Evolutionary conservation across 2,329 filamentous ascomycete species (phyloP).

Genomic region (Teratosphaeria epicoccoides): DNA sequence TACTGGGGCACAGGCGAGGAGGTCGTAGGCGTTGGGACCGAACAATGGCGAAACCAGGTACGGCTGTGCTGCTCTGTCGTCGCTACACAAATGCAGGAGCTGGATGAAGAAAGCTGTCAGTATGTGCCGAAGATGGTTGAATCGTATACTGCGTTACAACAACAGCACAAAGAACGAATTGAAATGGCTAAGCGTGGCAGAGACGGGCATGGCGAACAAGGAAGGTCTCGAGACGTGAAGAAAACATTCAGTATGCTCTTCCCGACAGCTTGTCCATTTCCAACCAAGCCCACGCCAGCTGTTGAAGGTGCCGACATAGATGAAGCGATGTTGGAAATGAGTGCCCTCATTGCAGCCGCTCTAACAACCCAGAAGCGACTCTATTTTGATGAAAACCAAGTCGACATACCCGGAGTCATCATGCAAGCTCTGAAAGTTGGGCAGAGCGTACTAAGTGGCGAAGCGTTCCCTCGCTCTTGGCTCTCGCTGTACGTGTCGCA

Average conservation of each 20-base stretch:
- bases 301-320: constrained; percentile 42
- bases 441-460: constrained; percentile 77
- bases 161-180: constrained; percentile 37
- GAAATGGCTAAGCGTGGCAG: neutral
- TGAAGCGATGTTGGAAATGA: constrained; percentile 78
- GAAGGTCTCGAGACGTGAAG: constrained; percentile 39
- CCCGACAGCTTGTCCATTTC: constrained; percentile 82
- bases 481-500: constrained; percentile 70
- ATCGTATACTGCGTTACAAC: constrained; percentile 70
- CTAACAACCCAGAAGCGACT: constrained; percentile 20
- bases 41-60: constrained; percentile 87
- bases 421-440: constrained; percentile 73
- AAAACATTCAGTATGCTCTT: constrained; percentile 73
- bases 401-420: constrained; percentile 64
- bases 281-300: constrained; percentile 52
- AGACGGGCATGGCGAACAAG: neutral
- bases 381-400: constrained; percentile 33
- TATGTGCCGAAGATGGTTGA: constrained; percentile 86
- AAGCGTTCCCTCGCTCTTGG: constrained; percentile 84
- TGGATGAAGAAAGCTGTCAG: constrained; percentile 72
- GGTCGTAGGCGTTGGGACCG: constrained; percentile 34
- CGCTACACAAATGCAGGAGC: constrained; percentile 67
- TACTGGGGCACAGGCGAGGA: constrained; percentile 74
- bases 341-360: constrained; percentile 67
- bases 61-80: constrained; percentile 87